phyloP scores from a whole-genome alignment of 208 protist species.

The Endotrypanum monterogeii region DNA sequence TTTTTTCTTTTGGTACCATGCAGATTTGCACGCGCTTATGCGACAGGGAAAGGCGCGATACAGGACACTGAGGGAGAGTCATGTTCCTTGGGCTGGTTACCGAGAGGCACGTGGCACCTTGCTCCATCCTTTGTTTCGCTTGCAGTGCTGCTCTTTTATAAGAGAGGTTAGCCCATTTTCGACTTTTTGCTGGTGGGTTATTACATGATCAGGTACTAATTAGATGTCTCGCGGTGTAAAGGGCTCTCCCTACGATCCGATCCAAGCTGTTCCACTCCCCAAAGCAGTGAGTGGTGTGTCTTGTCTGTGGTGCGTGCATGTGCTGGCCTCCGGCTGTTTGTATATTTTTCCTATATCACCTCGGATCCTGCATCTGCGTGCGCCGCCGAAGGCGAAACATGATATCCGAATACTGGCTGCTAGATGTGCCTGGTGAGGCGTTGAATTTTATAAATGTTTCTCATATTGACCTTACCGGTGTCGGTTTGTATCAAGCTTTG shows the following conservation, averaged over 20 bases:
- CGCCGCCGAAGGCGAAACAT: too few relatives aligned
- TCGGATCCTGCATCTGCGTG: neutral
- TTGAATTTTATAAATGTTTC: too few relatives aligned
- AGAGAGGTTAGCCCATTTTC: neutral
- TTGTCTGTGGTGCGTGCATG: too few relatives aligned
- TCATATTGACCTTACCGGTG: too few relatives aligned
- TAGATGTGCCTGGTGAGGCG: too few relatives aligned
- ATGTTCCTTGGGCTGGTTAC: too few relatives aligned
- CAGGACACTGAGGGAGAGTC: neutral
- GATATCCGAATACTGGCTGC: too few relatives aligned
- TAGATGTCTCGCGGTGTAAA: neutral
- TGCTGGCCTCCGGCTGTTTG: neutral
- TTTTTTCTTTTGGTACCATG: too few relatives aligned
- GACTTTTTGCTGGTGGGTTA: neutral
- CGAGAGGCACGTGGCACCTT: neutral
- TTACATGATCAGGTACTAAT: neutral
- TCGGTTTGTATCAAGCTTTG: too few relatives aligned
- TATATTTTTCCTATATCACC: neutral
- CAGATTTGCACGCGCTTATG: neutral
- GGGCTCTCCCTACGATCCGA: neutral
- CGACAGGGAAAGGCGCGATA: neutral
- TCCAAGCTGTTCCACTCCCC: neutral
- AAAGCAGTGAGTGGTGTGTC: conserved; percentile 18
- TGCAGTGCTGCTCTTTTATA: neutral
- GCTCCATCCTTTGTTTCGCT: neutral